phyloP scores from a whole-genome alignment of 2,329 filamentous ascomycete species.

The Aureobasidium sp. region DNA sequence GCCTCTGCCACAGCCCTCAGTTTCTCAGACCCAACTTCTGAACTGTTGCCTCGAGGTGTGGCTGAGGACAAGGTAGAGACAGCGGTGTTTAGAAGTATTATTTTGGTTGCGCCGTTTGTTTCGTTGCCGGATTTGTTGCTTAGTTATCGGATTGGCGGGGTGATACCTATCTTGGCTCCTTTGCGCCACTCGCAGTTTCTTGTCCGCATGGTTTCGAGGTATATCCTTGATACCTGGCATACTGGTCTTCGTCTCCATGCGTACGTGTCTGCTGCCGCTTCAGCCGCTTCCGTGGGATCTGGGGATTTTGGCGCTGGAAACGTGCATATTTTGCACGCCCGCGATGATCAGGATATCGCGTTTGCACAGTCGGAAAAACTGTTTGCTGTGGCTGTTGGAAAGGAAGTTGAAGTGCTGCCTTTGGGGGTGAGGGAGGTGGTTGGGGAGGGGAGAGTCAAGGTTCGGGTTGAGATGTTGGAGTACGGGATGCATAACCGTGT shows the following conservation, averaged over 20 bases:
- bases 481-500: slow-evolving; percentile 58
- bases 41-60: background rate
- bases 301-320: slow-evolving; percentile 36
- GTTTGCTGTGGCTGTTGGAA: slow-evolving; percentile 53
- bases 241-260: slow-evolving; percentile 60
- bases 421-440: slow-evolving; percentile 26
- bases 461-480: slow-evolving; percentile 39
- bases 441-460: slow-evolving; percentile 23
- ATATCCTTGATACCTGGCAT: slow-evolving; percentile 75
- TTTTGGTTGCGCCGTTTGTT: slow-evolving; percentile 75
- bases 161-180: slow-evolving; percentile 72
- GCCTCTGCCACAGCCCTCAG: slow-evolving; percentile 66
- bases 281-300: slow-evolving; percentile 26
- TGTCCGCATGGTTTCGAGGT: slow-evolving; percentile 52
- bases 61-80: slow-evolving; percentile 22
- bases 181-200: slow-evolving; percentile 60
- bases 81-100: slow-evolving; percentile 65
- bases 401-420: slow-evolving; percentile 25
- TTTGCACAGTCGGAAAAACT: slow-evolving; percentile 61
- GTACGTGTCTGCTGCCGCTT: slow-evolving; percentile 49
- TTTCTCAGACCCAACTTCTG: slow-evolving; percentile 41
- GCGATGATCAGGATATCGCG: slow-evolving; percentile 75
- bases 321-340: slow-evolving; percentile 70
- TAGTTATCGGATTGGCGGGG: slow-evolving; percentile 70
- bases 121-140: slow-evolving; percentile 65